Conservation (phyloP, 495 filamentous ascomycete genomes). For the Neurospora sp. region DNA sequence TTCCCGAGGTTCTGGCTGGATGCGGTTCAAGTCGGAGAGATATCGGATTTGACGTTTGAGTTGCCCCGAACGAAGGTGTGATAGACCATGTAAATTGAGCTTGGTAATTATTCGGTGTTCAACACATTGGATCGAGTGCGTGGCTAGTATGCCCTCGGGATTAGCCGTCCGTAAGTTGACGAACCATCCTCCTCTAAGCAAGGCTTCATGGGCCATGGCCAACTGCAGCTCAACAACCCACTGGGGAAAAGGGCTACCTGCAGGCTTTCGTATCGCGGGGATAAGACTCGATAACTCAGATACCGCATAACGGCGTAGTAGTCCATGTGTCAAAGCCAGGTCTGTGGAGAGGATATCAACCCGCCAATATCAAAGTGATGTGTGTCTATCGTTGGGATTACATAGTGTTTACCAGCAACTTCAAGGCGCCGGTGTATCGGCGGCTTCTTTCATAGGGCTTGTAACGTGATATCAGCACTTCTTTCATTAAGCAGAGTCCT, state of each 20-base stretch:
- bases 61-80: background rate
- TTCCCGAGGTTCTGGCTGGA: background rate
- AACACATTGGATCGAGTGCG: background rate
- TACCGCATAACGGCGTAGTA: background rate
- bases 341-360: background rate
- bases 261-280: background rate
- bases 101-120: background rate
- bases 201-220: background rate
- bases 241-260: background rate
- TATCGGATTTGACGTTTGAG: background rate
- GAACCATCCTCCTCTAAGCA: background rate
- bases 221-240: background rate
- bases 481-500: background rate
- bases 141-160: background rate
- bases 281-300: background rate
- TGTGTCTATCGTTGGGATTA: background rate
- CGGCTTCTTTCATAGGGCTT: too few species aligned
- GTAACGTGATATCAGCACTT: background rate
- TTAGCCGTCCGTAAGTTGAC: background rate
- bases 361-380: background rate
- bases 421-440: too few species aligned
- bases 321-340: background rate
- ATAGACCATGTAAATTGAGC: background rate
- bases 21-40: background rate
- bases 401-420: too few species aligned